These are phyloP conservation scores for Obelidium mucronatum DNA, from an alignment of 192 early-diverging fungal species.

Conservation along the genomic window DNA sequence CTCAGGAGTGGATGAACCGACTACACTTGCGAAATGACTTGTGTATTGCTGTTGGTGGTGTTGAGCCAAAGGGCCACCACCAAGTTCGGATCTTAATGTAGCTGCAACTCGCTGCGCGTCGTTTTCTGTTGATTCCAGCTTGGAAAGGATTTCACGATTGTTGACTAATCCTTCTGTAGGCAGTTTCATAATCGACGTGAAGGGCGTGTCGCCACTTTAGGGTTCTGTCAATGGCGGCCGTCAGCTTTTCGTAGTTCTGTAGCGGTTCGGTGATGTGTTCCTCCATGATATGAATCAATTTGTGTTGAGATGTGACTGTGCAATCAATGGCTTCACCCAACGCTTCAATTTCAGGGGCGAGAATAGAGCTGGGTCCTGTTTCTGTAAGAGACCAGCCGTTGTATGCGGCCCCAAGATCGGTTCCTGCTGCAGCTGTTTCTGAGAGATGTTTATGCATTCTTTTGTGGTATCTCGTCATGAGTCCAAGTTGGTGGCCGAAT, in stretches of 20 bases:
- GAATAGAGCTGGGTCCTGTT: conserved; percentile 33
- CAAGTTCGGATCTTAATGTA: conserved; percentile 32
- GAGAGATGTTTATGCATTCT: conserved; percentile 65
- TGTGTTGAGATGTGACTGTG: conserved; percentile 75
- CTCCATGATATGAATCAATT: conserved; percentile 75
- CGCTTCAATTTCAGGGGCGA: conserved; percentile 89
- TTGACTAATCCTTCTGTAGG: conserved; percentile 47
- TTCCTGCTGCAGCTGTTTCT: conserved; percentile 80
- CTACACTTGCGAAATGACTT: background rate
- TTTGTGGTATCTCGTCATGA: conserved; percentile 78
- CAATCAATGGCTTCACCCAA: conserved; percentile 93
- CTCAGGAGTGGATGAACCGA: background rate
- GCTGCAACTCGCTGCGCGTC: conserved; percentile 80
- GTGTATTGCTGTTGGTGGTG: too few species aligned
- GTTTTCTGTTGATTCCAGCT: conserved; percentile 54
- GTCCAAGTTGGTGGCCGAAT: conserved; percentile 81
- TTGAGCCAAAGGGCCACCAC: background rate
- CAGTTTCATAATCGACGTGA: conserved; percentile 70
- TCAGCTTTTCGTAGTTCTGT: conserved; percentile 90
- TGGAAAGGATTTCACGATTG: conserved; percentile 42
- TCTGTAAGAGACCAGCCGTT: conserved; percentile 97
- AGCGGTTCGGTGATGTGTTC: conserved; percentile 82
- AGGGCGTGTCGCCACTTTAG: conserved; percentile 84
- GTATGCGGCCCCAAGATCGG: conserved; percentile 90
- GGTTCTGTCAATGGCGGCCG: conserved; percentile 85